phyloP scores from a whole-genome alignment of 805 yeast genomes.

The Scheffersomyces spartinae region DNA sequence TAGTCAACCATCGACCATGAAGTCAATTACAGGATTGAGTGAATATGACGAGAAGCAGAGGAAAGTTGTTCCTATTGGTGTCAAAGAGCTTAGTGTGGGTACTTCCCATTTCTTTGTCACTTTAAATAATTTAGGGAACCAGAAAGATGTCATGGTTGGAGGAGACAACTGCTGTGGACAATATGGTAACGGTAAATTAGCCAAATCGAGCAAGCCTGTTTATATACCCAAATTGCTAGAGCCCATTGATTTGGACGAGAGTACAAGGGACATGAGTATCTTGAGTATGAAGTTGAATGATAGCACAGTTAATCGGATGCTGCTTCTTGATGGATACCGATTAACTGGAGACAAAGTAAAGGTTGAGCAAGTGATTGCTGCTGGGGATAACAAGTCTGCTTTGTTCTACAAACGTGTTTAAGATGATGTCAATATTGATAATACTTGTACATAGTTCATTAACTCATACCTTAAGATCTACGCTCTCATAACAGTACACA shows the following conservation, averaged over 20 bases:
- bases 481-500: no score
- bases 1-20: constrained; percentile 50
- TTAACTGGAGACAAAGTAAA: constrained; percentile 10
- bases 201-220: constrained; percentile 44
- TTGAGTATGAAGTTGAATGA: constrained; percentile 18
- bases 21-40: constrained; percentile 31
- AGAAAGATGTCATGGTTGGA: constrained; percentile 59
- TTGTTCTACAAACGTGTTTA: constrained; percentile 39
- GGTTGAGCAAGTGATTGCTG: constrained; percentile 45
- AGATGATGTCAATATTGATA: no score
- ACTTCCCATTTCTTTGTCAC: constrained; percentile 53
- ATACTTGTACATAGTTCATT: no score
- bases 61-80: constrained; percentile 31
- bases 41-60: constrained; percentile 43
- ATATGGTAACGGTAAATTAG: constrained; percentile 69
- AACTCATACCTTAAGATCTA: no score
- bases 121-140: constrained; percentile 31
- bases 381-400: constrained; percentile 54
- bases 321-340: constrained; percentile 19
- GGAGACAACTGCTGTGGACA: constrained; percentile 82
- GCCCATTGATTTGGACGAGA: constrained; percentile 27
- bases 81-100: constrained; percentile 50
- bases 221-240: constrained; percentile 46
- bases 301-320: constrained; percentile 33
- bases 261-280: constrained; percentile 8